These are phyloP conservation scores for Austropuccinia psidii DNA, from an alignment of 1,284 basidiomycete genomes.

Conservation along the genomic window DNA sequence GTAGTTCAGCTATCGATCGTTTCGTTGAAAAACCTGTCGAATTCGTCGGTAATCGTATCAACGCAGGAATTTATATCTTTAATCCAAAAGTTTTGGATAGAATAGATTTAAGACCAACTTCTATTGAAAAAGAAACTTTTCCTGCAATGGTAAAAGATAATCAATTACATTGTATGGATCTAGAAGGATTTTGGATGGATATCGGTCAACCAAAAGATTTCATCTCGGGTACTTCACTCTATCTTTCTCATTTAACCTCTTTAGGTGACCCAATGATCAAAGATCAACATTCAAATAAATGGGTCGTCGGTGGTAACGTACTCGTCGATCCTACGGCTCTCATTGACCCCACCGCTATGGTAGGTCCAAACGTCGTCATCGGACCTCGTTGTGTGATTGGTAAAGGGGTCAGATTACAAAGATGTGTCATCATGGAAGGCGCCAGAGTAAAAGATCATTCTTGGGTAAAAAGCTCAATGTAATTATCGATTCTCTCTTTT, in stretches of 20 bases:
- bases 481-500: conserved; percentile 35
- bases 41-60: conserved; percentile 55
- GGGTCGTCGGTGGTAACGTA: conserved; percentile 53
- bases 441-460: conserved; percentile 53
- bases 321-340: conserved; percentile 50
- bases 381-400: conserved; percentile 49
- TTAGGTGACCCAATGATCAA: conserved; percentile 50
- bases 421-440: conserved; percentile 52
- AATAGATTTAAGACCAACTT: conserved; percentile 54
- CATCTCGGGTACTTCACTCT: conserved; percentile 52
- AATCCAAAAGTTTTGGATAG: conserved; percentile 53
- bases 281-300: conserved; percentile 51
- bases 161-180: conserved; percentile 54
- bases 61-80: conserved; percentile 57
- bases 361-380: conserved; percentile 55
- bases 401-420: conserved; percentile 53
- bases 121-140: conserved; percentile 55
- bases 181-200: conserved; percentile 55
- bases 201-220: conserved; percentile 54
- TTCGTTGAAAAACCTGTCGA: conserved; percentile 56
- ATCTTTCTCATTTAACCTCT: conserved; percentile 52
- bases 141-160: conserved; percentile 52
- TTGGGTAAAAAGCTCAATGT: conserved; percentile 53
- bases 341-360: conserved; percentile 46
- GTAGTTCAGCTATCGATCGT: conserved; percentile 52